Conservation (phyloP, 495 filamentous ascomycete genomes). For the Xylaria intraflava region DNA sequence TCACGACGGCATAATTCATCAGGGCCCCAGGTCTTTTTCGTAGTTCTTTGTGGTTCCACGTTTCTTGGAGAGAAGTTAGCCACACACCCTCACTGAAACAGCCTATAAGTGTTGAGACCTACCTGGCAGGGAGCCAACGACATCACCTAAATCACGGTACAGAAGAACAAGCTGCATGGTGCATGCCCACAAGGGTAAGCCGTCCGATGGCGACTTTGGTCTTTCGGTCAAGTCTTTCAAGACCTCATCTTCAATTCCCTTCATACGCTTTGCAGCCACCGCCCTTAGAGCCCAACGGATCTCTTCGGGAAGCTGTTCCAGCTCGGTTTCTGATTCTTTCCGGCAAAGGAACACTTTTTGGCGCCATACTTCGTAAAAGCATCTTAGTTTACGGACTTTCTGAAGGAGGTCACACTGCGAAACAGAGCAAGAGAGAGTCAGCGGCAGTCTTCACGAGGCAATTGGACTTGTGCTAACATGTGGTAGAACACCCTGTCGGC, state of each 20-base stretch:
- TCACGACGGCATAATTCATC: slow-evolving; percentile 25
- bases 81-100: not conserved
- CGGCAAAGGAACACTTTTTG: slow-evolving; percentile 21
- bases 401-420: slow-evolving; percentile 23
- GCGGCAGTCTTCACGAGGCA: slow-evolving; percentile 7
- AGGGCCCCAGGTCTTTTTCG: not conserved
- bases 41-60: not conserved
- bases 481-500: slow-evolving; percentile 18
- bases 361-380: slow-evolving; percentile 29
- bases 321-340: slow-evolving; percentile 1
- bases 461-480: slow-evolving; percentile 16
- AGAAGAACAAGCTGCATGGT: slow-evolving; percentile 28
- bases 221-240: slow-evolving; percentile 15
- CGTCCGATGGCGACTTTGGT: slow-evolving; percentile 20
- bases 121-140: slow-evolving; percentile 16
- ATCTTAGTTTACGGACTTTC: slow-evolving; percentile 26
- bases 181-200: slow-evolving; percentile 26
- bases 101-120: not conserved
- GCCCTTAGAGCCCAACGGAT: slow-evolving; percentile 20
- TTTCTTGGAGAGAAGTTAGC: slow-evolving; percentile 15
- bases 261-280: slow-evolving; percentile 19
- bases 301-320: slow-evolving; percentile 18
- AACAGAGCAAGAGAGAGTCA: slow-evolving; percentile 16
- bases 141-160: slow-evolving; percentile 20
- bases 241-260: slow-evolving; percentile 20